These are phyloP conservation scores for Septoria linicola DNA, from an alignment of 2,329 filamentous ascomycete species.

Conservation along the genomic window DNA sequence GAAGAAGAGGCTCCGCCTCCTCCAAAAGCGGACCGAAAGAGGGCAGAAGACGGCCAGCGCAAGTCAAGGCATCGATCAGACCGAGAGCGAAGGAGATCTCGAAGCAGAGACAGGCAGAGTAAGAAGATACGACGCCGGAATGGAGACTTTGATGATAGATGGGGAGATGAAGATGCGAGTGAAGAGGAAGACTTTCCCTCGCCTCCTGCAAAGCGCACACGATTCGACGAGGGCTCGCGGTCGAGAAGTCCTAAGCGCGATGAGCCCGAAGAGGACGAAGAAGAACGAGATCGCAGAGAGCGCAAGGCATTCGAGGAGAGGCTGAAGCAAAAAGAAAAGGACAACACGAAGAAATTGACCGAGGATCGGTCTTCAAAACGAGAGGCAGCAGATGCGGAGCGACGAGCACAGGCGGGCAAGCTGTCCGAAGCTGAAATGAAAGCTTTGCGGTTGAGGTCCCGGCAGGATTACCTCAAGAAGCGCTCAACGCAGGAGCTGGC, in stretches of 20 bases:
- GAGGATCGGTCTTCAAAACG: constrained; percentile 54
- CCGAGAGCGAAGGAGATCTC: constrained; percentile 36
- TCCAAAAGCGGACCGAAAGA: constrained; percentile 24
- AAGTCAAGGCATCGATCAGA: constrained; percentile 43
- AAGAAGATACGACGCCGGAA: constrained; percentile 55
- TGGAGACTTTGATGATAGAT: constrained; percentile 70
- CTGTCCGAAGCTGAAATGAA: constrained; percentile 70
- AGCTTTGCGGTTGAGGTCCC: constrained; percentile 76
- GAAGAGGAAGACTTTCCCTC: constrained; percentile 62
- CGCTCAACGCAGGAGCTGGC: constrained; percentile 82
- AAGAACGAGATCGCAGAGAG: constrained; percentile 67
- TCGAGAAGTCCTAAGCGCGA: constrained; percentile 27
- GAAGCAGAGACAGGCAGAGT: constrained; percentile 42
- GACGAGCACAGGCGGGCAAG: constrained; percentile 61
- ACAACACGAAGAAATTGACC: constrained; percentile 66
- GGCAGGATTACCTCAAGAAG: constrained; percentile 92
- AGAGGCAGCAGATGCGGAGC: constrained; percentile 52
- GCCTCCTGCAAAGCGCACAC: constrained; percentile 68
- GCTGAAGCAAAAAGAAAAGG: constrained; percentile 68
- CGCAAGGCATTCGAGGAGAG: constrained; percentile 77
- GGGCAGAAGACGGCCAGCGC: constrained; percentile 31
- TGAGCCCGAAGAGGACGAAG: constrained; percentile 36
- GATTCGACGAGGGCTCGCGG: constrained; percentile 58
- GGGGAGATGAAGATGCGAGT: constrained; percentile 67
- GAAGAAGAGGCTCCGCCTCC: constrained; percentile 39